Evolutionary conservation across 176 grass and related monocot genomes (phyloP).

Genomic region (Elymus sibiricus): DNA sequence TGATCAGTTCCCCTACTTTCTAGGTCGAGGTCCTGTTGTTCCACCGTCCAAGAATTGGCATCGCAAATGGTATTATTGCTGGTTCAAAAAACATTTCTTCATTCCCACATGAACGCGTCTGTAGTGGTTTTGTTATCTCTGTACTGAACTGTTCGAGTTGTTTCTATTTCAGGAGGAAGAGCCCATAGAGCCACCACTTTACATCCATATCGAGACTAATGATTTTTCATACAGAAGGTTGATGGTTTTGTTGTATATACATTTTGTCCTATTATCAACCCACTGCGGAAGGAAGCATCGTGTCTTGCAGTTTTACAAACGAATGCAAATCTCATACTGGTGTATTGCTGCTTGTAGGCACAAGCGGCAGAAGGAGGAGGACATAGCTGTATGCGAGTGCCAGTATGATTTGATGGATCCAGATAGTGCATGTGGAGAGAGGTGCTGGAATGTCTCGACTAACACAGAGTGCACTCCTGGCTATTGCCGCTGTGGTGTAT

Average conservation of each 20-base stretch:
- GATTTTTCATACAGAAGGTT: conserved; percentile 84
- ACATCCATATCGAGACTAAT: conserved; percentile 80
- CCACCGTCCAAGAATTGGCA: not conserved
- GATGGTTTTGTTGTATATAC: not conserved
- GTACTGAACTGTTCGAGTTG: not conserved
- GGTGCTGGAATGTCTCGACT: conserved; percentile 85
- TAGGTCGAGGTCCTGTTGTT: not conserved
- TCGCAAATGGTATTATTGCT: conserved; percentile 24
- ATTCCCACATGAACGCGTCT: not conserved
- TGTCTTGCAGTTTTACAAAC: not conserved
- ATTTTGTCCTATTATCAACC: not conserved
- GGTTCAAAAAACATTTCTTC: not conserved
- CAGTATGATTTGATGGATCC: conserved; percentile 70
- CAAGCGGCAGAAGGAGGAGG: conserved; percentile 84
- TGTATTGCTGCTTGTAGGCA: conserved; percentile 54
- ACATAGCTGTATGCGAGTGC: conserved; percentile 87
- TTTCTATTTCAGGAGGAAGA: conserved; percentile 42
- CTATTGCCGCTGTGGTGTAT: conserved; percentile 76
- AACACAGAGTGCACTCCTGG: conserved; percentile 94
- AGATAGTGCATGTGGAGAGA: conserved; percentile 73
- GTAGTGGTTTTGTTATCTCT: not conserved
- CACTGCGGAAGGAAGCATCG: not conserved
- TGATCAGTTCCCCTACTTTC: not conserved
- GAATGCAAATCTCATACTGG: not conserved
- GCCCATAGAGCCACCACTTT: conserved; percentile 36